Percentiles rank a stretch among this genome's conserved stretches.
phyloP scores from a whole-genome alignment of 225 moss, liverwort and hornwort genomes.

The Pleurozium schreberi region DNA sequence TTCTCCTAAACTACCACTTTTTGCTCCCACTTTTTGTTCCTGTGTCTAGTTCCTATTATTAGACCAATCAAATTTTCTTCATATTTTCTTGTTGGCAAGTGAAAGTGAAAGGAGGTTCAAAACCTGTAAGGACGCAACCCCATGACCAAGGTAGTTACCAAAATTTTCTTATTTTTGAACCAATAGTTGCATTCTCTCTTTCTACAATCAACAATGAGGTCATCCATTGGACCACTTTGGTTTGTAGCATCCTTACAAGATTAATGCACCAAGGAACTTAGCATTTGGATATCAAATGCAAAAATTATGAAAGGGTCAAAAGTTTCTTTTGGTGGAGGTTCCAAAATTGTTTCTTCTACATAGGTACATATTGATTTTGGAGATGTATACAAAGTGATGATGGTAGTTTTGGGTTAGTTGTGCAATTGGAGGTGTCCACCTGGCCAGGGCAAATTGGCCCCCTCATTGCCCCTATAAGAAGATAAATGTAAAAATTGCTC shows the following conservation, averaged over 20 bases:
- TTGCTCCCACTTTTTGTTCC: not conserved
- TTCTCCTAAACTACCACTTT: not conserved
- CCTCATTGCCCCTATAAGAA: too few relatives aligned
- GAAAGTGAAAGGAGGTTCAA: not conserved
- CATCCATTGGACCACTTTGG: too few relatives aligned
- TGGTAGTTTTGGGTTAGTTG: not conserved
- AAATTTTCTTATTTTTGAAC: too few relatives aligned
- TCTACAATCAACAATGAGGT: too few relatives aligned
- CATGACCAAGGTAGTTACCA: too few relatives aligned
- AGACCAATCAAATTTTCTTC: not conserved
- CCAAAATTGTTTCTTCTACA: not conserved
- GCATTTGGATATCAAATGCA: not conserved
- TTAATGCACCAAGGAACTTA: not conserved
- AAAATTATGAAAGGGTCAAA: not conserved
- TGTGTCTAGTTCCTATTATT: not conserved
- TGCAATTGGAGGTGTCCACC: too few relatives aligned
- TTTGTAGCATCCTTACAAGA: too few relatives aligned
- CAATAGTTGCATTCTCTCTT: too few relatives aligned
- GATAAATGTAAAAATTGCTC: too few relatives aligned
- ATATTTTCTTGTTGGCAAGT: not conserved
- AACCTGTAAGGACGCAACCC: too few relatives aligned
- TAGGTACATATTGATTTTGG: not conserved
- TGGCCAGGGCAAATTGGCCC: too few relatives aligned
- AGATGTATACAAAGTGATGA: not conserved
- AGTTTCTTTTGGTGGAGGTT: not conserved